phyloP scores from a whole-genome alignment of 495 filamentous ascomycete species.

The Penicillium lividum region DNA sequence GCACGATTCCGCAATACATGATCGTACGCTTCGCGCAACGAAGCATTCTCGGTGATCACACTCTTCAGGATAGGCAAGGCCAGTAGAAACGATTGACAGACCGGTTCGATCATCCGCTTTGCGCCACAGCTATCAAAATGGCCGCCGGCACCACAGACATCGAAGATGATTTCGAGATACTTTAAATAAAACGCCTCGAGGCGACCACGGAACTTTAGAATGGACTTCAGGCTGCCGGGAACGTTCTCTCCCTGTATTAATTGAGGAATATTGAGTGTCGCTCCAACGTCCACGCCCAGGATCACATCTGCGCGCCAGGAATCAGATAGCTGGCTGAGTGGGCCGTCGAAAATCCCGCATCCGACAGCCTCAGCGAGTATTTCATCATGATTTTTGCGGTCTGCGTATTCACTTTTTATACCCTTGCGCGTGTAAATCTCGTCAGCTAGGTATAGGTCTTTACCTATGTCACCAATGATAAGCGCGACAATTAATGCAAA shows the following conservation, averaged over 20 bases:
- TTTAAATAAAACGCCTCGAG: constrained; percentile 31
- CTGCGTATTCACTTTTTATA: neutral
- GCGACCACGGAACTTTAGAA: constrained; percentile 21
- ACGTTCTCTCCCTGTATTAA: constrained; percentile 37
- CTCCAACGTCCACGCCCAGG: constrained; percentile 39
- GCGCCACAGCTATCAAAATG: constrained; percentile 35
- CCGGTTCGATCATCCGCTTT: constrained; percentile 33
- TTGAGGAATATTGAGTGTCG: constrained; percentile 41
- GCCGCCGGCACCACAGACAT: constrained; percentile 39
- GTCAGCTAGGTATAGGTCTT: constrained; percentile 34
- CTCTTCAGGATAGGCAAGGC: constrained; percentile 1
- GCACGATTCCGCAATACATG: constrained; percentile 2
- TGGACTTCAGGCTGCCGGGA: constrained; percentile 24
- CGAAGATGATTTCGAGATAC: constrained; percentile 35
- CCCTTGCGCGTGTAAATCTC: constrained; percentile 2
- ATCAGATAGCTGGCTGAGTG: constrained; percentile 17
- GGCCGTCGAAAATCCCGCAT: constrained; percentile 18
- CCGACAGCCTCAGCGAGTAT: constrained; percentile 31
- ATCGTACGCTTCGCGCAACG: constrained; percentile 31
- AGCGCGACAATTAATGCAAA: constrained; percentile 34
- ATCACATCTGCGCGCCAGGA: constrained; percentile 28
- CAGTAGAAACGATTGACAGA: constrained; percentile 28
- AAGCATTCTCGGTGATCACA: constrained; percentile 13
- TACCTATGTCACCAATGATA: constrained; percentile 42
- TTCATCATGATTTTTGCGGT: constrained; percentile 28